A percentile compares a stretch with the other conserved stretches of the same genome.
phyloP scores from a whole-genome alignment of 2,329 filamentous ascomycete genomes.

The Hypoxylon sp. region DNA sequence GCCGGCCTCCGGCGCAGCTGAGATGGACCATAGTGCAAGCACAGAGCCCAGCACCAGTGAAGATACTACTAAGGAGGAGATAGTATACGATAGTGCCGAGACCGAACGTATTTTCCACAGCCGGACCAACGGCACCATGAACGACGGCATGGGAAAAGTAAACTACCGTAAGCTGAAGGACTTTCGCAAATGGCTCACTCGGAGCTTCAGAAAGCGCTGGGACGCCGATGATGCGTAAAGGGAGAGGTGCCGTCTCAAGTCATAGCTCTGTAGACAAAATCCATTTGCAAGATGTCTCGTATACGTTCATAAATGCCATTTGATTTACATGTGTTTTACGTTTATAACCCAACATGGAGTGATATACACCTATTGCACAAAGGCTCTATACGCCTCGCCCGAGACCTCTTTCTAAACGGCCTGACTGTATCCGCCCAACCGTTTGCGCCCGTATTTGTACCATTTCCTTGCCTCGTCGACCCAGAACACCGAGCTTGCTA shows the following conservation, averaged over 20 bases:
- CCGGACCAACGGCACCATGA: conserved; percentile 21
- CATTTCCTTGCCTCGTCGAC: conserved; percentile 92
- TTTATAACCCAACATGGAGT: conserved; percentile 26
- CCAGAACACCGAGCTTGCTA: conserved; percentile 95
- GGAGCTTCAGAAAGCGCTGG: neutral
- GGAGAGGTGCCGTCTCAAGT: neutral
- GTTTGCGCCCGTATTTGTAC: conserved; percentile 70
- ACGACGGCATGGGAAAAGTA: conserved; percentile 26
- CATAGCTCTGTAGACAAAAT: neutral
- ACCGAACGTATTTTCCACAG: neutral
- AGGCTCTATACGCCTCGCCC: neutral
- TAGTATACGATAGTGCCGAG: neutral
- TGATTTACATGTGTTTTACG: conserved; percentile 23
- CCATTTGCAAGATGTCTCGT: neutral
- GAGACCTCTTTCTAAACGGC: conserved; percentile 64
- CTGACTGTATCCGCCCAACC: conserved; percentile 74
- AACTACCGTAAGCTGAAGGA: neutral
- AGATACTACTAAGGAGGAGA: neutral
- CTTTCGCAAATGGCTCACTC: conserved; percentile 3
- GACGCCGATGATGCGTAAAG: neutral
- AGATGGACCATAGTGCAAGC: neutral
- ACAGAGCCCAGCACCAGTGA: neutral
- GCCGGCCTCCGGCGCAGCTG: neutral
- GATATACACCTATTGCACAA: conserved; percentile 12
- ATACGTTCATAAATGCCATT: conserved; percentile 17